phyloP scores from a whole-genome alignment of 2,329 filamentous ascomycete genomes.

The Helotiales sp. region DNA sequence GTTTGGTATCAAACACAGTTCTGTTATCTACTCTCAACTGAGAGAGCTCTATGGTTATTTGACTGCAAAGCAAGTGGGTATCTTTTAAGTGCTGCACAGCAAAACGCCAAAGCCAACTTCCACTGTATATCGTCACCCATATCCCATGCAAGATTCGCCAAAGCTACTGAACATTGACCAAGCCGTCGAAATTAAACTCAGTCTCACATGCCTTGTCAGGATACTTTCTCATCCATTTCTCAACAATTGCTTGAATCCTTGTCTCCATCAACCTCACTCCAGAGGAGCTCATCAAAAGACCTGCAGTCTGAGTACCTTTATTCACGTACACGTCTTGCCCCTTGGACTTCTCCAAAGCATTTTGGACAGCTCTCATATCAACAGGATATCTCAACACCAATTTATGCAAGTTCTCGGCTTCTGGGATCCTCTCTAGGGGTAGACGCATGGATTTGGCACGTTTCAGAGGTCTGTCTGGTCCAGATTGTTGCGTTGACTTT shows the following conservation, averaged over 20 bases:
- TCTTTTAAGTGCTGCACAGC: conserved; percentile 32
- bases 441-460: conserved; percentile 38
- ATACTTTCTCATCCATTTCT: conserved; percentile 29
- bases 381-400: conserved; percentile 28
- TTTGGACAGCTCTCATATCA: conserved; percentile 21
- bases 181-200: conserved; percentile 31
- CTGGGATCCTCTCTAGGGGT: conserved; percentile 39
- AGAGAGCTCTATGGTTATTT: not conserved
- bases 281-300: conserved; percentile 24
- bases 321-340: conserved; percentile 34
- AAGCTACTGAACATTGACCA: conserved; percentile 15
- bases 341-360: conserved; percentile 10
- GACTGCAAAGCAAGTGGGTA: conserved; percentile 39
- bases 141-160: not conserved
- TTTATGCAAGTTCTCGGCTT: conserved; percentile 30
- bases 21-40: not conserved
- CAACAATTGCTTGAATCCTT: conserved; percentile 27
- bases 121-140: not conserved
- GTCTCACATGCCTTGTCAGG: conserved; percentile 24
- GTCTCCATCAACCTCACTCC: conserved; percentile 19
- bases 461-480: conserved; percentile 19
- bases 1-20: not conserved
- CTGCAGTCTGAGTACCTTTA: conserved; percentile 25
- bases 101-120: conserved; percentile 23
- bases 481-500: conserved; percentile 28